Evolutionary conservation across 1,284 basidiomycete species (phyloP), one percentile per base, ranked within the genome.

Genomic region (Boletus mariae): DNA sequence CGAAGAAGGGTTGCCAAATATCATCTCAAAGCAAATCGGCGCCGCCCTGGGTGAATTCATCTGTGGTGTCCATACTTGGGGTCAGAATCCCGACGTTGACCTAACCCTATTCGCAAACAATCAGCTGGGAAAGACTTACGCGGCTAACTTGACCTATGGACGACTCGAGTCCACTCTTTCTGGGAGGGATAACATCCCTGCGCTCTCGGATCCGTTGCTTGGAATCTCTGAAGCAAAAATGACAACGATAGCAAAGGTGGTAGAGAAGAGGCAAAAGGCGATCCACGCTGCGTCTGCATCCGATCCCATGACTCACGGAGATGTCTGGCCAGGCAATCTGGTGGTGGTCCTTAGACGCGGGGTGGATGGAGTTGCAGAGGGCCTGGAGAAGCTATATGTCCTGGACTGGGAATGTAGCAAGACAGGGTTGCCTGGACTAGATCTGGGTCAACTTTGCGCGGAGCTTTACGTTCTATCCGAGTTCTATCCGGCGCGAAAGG

Each of bases 241-340:
- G 51, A 59, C 61, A 20, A 63, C 62, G 17, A 60, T 82, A 34
- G 63, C 63, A 10, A 66, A 58, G 40, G 23, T 82, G 8, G 73
- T 64, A 8, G 62, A 70, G 37, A 66, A 66, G 51, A 73, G 69
- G 45, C 59, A 64, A 10, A 49, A 63, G 32, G 68, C 66, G 15
- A 77, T 82, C 28, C 52, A 63, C 26, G 64, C 64, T n/a, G 67
- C 71, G 7, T 59, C 65, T 1, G 66, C 73, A 47, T 67, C 70
- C 49, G 70, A 58, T 23, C 51, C 53, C 25, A 62, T 64, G 56
- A 57, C 61, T 1, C 61, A 79, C 61, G 84, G 84, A 1, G 84
- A 86, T 61, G 82, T 85, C 59, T 86, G 84, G 84, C 76, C 84
- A 1, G 84, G 83, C 0, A 85, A 86, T 58, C 60, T 85, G 40